Evolutionary conservation across 192 early-diverging fungal genomes (phyloP), one percentile per base, ranked within the genome.

Genomic region (Backusella mclennaniae): DNA sequence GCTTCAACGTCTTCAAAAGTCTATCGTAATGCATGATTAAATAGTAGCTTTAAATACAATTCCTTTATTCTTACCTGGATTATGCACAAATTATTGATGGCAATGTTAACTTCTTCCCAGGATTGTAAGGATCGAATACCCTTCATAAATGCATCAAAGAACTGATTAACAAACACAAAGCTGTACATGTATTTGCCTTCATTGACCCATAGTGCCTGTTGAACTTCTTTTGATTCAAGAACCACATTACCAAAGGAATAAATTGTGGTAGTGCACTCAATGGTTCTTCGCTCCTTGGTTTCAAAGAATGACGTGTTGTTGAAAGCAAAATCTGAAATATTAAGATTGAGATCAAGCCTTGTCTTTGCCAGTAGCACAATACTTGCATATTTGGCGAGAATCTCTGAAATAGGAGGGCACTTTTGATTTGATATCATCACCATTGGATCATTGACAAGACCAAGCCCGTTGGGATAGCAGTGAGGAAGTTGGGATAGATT

Each of bases 151-250:
- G 83, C 80, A 31, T 83, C 78, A 76, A 88, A 86, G 78, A 88
- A 88, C 53, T 84, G 87, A 68, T 86, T 88, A 36, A 86, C 82
- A 81, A 81, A 84, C 12, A 78, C 77, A 78, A 88, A 88, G 53
- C 73, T 82, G 23, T 83, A 83, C 35, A 81, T 68, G 74, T 81
- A 78, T 35, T 76, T 77, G 6, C 73, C 76, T 67, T 83, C 79
- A 31, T 69, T 76, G 0, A 74, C 66, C 71, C 66, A 73, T 1
- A 81, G 49, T 1, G 83, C 82, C 29, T 86, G 85, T 52, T 86
- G 85, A n/a, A 80, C 75, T 49, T 86, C 85, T 2, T 76, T 77
- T 6, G 87, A 80, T 66, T 88, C 85, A 12, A 88, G 66, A 2
- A 88, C 82, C 1, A 78, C 72, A 5, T 74, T 78, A 1, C 85